These are phyloP conservation scores for Lentinula guzmanii DNA, from an alignment of 768 basidiomycete genomes.

Conservation along the genomic window DNA sequence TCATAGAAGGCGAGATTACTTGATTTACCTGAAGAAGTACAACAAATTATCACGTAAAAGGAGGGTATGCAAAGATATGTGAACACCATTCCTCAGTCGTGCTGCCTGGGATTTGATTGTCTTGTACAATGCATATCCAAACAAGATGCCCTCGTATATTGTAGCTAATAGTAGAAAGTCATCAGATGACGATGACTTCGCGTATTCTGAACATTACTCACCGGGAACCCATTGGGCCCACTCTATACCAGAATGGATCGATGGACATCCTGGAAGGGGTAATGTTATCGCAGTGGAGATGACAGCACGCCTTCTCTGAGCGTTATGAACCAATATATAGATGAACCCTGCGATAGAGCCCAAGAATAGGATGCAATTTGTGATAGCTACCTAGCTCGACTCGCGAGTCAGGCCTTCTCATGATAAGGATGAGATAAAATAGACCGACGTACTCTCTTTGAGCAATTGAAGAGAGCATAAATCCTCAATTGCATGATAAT, in stretches of 20 bases:
- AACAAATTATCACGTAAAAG: constrained; percentile 38
- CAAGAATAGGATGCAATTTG: constrained; percentile 33
- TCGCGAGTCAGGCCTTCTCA: background rate
- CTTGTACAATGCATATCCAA: constrained; percentile 29
- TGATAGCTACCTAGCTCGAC: constrained; percentile 25
- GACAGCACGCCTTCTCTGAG: constrained; percentile 24
- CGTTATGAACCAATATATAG: constrained; percentile 33
- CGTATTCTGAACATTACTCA: constrained; percentile 9
- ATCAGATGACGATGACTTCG: background rate
- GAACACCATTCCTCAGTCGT: constrained; percentile 17
- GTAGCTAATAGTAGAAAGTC: constrained; percentile 21
- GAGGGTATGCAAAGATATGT: constrained; percentile 24
- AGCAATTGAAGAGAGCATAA: constrained; percentile 35
- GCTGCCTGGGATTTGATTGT: constrained; percentile 17
- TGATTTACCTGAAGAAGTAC: constrained; percentile 36
- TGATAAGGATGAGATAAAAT: background rate
- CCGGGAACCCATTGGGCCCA: constrained; percentile 43
- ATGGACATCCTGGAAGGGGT: constrained; percentile 35
- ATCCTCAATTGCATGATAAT: constrained; percentile 43
- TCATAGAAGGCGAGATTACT: background rate
- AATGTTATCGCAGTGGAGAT: constrained; percentile 31
- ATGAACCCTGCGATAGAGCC: constrained; percentile 35
- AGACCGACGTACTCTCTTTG: constrained; percentile 24
- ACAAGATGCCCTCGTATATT: constrained; percentile 29
- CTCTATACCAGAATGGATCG: constrained; percentile 33